Conservation (phyloP, 352 stramenopile species). For the Plasmopara muralis region DNA sequence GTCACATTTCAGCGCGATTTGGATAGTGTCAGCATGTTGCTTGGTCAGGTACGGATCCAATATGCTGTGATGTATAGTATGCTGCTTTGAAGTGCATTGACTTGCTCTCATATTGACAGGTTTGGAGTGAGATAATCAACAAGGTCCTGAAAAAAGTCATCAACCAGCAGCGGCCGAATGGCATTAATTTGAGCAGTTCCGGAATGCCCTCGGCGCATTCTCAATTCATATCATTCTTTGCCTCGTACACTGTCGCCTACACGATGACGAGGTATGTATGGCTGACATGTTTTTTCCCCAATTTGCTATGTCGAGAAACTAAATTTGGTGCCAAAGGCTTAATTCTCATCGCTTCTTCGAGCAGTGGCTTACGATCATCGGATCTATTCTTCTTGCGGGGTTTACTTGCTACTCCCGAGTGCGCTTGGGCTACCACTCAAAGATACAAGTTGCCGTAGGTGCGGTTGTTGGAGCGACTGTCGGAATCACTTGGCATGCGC, state of each 20-base stretch:
- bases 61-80: too few species aligned
- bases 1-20: constrained; percentile 76
- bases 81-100: too few species aligned
- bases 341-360: constrained; percentile 46
- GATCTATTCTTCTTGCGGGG: constrained; percentile 34
- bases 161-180: constrained; percentile 50
- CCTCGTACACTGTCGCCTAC: constrained; percentile 59
- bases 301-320: background rate
- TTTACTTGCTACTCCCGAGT: constrained; percentile 62
- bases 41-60: constrained; percentile 29
- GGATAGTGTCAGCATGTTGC: constrained; percentile 54
- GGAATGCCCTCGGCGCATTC: constrained; percentile 77
- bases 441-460: constrained; percentile 57
- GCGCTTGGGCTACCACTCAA: constrained; percentile 66
- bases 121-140: constrained; percentile 66
- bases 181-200: constrained; percentile 45
- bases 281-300: background rate
- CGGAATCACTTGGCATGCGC: constrained; percentile 2
- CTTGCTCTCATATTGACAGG: constrained; percentile 14
- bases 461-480: constrained; percentile 31
- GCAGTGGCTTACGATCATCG: constrained; percentile 52
- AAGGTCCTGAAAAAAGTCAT: constrained; percentile 73
- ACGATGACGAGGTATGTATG: constrained; percentile 41
- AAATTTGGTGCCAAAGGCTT: constrained; percentile 18
- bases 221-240: constrained; percentile 77